Evolutionary conservation across 129 eudicot genomes (phyloP).

Genomic region (Glebionis coronaria): DNA sequence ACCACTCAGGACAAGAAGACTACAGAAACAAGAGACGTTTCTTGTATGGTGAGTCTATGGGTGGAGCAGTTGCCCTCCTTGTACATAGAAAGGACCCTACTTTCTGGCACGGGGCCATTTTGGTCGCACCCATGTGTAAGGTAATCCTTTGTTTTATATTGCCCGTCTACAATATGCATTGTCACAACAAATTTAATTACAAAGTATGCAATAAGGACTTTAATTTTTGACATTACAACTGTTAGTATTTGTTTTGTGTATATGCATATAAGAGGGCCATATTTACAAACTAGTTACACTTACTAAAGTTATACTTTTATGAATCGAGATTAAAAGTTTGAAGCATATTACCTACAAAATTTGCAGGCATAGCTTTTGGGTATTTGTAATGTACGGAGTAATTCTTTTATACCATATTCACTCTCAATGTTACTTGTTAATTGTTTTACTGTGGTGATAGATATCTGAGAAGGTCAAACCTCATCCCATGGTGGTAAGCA

Average conservation of each 20-base stretch:
- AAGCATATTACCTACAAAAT: no score
- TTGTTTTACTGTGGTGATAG: constrained; percentile 30
- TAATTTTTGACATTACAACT: no score
- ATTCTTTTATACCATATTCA: background rate
- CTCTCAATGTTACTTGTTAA: background rate
- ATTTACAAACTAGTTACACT: no score
- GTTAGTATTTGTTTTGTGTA: no score
- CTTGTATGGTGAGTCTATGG: constrained; percentile 98
- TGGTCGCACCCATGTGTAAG: constrained; percentile 99
- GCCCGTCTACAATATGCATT: background rate
- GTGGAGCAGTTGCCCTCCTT: constrained; percentile 91
- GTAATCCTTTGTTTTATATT: constrained; percentile 21
- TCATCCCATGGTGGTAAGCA: constrained; percentile 74
- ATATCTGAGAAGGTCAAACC: constrained; percentile 99
- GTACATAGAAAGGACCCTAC: constrained; percentile 75
- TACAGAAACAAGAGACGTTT: constrained; percentile 68
- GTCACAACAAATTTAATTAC: background rate
- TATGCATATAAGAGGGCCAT: no score
- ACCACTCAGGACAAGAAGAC: constrained; percentile 51
- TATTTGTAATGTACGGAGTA: no score
- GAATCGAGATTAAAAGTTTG: no score
- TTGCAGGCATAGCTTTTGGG: no score
- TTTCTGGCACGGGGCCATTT: constrained; percentile 96
- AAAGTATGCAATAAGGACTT: no score
- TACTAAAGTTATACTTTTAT: no score